Base-by-base conservation (phyloP, 169 alveolate species). In the Cryptosporidium meleagridis region DNA sequence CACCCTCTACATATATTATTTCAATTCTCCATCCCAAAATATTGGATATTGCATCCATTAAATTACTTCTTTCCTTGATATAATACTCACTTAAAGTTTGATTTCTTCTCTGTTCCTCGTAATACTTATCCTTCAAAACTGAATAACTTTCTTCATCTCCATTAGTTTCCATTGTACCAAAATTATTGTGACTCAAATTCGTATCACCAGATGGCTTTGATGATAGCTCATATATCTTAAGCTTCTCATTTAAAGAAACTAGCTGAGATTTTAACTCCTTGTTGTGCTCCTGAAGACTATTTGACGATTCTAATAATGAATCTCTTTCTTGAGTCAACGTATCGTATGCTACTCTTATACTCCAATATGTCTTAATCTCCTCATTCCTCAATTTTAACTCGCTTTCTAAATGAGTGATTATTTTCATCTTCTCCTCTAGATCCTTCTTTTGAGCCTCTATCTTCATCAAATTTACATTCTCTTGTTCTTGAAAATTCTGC, bases 11-110 rank as follows among this genome's bases (percentile, higher is more conserved):
- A 80, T 65, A 80, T 26, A 48, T 80, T 10, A 80, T 62, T 33
- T 80, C 89, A 4, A 80, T 62, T 26, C 89, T 80, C 89, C 89
- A 80, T 35, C 89, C 89, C 33, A 80, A 73, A 44, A 80, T 80
- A 67, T 80, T 80, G 69, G 89, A 59, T 18, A 80, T 80, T 21
- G 75, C 89, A 59, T 80, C 89, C 45, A 80, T 41, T 35, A 80
- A 67, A 41, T 80, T 39, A 16, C 68, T 80, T 21, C 75, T 59
- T 18, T 80, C 89, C 35, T 59, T 80, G 6, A 80, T 80, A 80
- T 80, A 80, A 62, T 80, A 80, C 21, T 80, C 89, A 48, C 51
- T 80, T 9, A 80, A 37, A 23, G 75, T 80, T 44, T 65, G 73
- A 29, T 48, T 80, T 6, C 89, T 59, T 48, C 65, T 39, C 21